Percentiles rank a stretch among this genome's conserved stretches.
These are phyloP conservation scores for Amylostereum chailletii DNA, from an alignment of 1,284 basidiomycete species.

Conservation along the genomic window DNA sequence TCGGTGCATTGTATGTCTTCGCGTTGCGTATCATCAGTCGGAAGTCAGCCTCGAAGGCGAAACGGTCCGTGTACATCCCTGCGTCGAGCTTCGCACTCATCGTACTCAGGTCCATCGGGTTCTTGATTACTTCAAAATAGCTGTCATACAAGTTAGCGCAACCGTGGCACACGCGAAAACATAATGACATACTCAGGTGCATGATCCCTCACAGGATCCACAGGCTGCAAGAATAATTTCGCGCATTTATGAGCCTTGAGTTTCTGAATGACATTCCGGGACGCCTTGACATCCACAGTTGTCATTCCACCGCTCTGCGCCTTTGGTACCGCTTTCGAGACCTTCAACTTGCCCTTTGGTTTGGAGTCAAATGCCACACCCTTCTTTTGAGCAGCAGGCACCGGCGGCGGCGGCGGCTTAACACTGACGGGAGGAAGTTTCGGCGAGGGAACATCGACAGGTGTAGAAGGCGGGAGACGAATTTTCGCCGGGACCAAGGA, in stretches of 20 bases:
- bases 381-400: constrained; percentile 18
- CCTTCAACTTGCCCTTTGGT: constrained; percentile 11
- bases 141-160: constrained; percentile 28
- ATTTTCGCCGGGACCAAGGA: constrained; percentile 44
- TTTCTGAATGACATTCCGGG: constrained; percentile 78
- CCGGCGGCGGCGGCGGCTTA: constrained; percentile 23
- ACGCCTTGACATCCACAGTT: constrained; percentile 72
- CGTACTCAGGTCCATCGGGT: constrained; percentile 93
- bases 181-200: constrained; percentile 63
- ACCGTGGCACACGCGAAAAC: not conserved
- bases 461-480: constrained; percentile 34
- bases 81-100: constrained; percentile 83
- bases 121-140: constrained; percentile 86
- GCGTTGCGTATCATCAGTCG: constrained; percentile 86
- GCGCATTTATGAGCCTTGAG: constrained; percentile 67
- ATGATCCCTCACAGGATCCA: constrained; percentile 82
- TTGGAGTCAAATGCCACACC: constrained; percentile 10
- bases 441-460: constrained; percentile 10
- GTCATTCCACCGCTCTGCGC: constrained; percentile 80
- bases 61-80: constrained; percentile 81
- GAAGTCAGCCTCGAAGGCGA: constrained; percentile 83
- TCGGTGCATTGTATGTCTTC: constrained; percentile 75
- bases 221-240: constrained; percentile 74
- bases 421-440: constrained; percentile 2
- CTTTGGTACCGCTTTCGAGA: constrained; percentile 47